phyloP scores from a whole-genome alignment of 2,329 filamentous ascomycete genomes.

The Sclerotiophoma versabilis region DNA sequence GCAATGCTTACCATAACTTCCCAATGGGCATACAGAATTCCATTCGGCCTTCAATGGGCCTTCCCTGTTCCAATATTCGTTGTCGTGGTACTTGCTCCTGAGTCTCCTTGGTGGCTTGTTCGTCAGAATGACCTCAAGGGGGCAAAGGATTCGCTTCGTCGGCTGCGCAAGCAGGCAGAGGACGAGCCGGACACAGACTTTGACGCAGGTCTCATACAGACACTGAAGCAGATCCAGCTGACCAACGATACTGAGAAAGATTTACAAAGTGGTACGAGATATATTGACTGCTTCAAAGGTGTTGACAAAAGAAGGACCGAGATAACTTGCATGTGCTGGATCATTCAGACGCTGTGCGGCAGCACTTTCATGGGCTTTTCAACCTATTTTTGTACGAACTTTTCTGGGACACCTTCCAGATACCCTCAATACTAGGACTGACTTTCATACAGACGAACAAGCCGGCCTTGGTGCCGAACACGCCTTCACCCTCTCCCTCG shows the following conservation, averaged over 20 bases:
- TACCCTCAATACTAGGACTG: not conserved
- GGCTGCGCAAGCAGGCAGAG: conserved; percentile 17
- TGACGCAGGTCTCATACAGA: not conserved
- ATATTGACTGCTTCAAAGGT: conserved; percentile 82
- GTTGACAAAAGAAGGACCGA: conserved; percentile 79
- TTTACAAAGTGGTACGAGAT: conserved; percentile 70
- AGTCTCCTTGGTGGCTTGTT: conserved; percentile 77
- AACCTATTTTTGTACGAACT: conserved; percentile 51
- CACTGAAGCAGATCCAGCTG: conserved; percentile 72
- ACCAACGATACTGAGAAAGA: conserved; percentile 78
- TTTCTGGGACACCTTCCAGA: rapidly evolving
- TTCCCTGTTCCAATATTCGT: conserved; percentile 66
- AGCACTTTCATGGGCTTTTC: conserved; percentile 34
- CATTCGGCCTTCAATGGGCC: conserved; percentile 65
- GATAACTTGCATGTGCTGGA: conserved; percentile 61
- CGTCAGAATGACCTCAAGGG: conserved; percentile 66
- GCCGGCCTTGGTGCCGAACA: conserved; percentile 17
- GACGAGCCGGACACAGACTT: conserved; percentile 17
- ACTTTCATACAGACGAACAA: conserved; percentile 22
- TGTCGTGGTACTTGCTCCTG: conserved; percentile 70
- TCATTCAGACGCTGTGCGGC: conserved; percentile 48
- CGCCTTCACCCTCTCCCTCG: conserved; percentile 78
- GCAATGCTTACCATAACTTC: conserved; percentile 65
- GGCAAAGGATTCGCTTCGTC: conserved; percentile 56
- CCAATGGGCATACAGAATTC: conserved; percentile 69